Conservation (phyloP, 139 green algal genomes). For the Chlamydomonas incerta region DNA sequence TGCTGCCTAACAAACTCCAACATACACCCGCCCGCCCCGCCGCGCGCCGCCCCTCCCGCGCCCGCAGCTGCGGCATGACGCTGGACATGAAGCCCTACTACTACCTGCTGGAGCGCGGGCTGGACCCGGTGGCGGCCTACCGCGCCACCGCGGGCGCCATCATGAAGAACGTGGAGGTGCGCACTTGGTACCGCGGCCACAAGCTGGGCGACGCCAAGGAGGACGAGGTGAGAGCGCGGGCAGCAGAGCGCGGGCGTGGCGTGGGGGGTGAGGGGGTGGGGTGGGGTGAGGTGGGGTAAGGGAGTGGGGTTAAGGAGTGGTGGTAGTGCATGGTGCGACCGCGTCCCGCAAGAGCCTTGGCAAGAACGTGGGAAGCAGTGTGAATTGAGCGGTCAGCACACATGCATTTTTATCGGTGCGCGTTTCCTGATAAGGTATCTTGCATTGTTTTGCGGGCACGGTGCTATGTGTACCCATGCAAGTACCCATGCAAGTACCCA, state of each 20-base stretch:
- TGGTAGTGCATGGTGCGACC: too few relatives aligned
- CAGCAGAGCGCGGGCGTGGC: not conserved
- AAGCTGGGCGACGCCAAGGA: slow-evolving; percentile 44
- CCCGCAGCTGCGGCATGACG: slow-evolving; percentile 75
- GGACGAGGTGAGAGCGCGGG: not conserved
- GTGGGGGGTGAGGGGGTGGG: not conserved
- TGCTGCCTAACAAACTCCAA: too few relatives aligned
- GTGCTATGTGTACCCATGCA: too few relatives aligned
- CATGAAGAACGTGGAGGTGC: slow-evolving; percentile 72
- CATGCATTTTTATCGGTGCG: too few relatives aligned
- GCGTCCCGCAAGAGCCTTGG: too few relatives aligned
- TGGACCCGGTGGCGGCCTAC: slow-evolving; percentile 67
- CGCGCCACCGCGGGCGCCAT: slow-evolving; percentile 59
- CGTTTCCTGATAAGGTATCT: too few relatives aligned
- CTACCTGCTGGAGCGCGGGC: slow-evolving; percentile 71
- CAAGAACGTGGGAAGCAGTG: too few relatives aligned
- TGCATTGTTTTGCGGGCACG: too few relatives aligned
- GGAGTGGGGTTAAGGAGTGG: too few relatives aligned
- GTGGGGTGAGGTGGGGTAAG: not conserved
- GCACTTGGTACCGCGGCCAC: slow-evolving; percentile 61
- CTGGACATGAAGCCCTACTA: slow-evolving; percentile 80
- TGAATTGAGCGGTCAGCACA: too few relatives aligned
- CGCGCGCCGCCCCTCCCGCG: not conserved
- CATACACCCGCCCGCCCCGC: not conserved
- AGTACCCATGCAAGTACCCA: too few relatives aligned